Conservation (phyloP, 2,329 filamentous ascomycete genomes). For the Volutella citrinella region DNA sequence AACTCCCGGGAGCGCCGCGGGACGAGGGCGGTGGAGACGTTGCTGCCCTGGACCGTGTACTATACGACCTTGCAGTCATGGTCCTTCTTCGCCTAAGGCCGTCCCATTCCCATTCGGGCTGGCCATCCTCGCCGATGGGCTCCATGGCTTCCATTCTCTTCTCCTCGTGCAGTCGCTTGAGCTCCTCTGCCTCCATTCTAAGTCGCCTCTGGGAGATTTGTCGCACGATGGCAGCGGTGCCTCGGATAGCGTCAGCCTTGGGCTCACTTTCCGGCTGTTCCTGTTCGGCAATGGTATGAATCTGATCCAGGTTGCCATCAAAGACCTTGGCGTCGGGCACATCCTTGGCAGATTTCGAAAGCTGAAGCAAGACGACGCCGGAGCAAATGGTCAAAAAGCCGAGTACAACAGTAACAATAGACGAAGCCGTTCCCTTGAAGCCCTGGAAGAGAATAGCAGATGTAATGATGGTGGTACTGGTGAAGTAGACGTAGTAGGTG, state of each 20-base stretch:
- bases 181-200: conserved; percentile 77
- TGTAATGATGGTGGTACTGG: conserved; percentile 89
- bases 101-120: conserved; percentile 77
- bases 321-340: conserved; percentile 93
- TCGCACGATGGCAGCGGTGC: conserved; percentile 82
- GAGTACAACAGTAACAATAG: conserved; percentile 86
- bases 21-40: conserved; percentile 26
- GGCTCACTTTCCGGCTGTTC: conserved; percentile 96
- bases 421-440: conserved; percentile 79
- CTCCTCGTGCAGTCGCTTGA: conserved; percentile 75
- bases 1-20: conserved; percentile 20
- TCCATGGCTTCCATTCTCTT: conserved; percentile 68
- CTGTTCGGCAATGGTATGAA: conserved; percentile 91
- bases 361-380: conserved; percentile 85
- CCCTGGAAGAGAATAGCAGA: conserved; percentile 90
- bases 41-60: conserved; percentile 25
- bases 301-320: conserved; percentile 88
- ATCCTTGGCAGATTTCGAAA: conserved; percentile 98
- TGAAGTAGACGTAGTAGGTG: conserved; percentile 99
- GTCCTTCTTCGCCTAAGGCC: conserved; percentile 74
- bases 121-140: conserved; percentile 74
- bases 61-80: conserved; percentile 34
- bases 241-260: conserved; percentile 93
- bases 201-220: conserved; percentile 73
- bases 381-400: conserved; percentile 93